Evolutionary conservation across 2,329 filamentous ascomycete genomes (phyloP).

Genomic region (Sporothrix variecibatus): DNA sequence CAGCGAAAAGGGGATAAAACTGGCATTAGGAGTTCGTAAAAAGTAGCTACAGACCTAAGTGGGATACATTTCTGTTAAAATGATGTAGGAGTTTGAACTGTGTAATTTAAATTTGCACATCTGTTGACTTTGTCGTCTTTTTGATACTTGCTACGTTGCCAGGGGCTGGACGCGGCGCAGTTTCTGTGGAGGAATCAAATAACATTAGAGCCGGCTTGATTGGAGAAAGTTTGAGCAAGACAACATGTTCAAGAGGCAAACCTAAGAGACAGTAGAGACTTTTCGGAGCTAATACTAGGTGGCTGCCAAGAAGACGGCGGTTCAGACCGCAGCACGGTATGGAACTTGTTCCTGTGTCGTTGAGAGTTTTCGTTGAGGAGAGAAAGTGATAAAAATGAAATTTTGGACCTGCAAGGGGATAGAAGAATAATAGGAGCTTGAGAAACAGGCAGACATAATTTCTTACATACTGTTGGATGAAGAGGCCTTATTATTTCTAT

Average conservation of each 20-base stretch:
- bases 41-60: no score
- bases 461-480: no score
- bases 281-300: not conserved
- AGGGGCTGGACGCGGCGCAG: not conserved
- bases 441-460: no score
- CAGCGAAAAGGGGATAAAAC: not conserved
- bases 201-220: not conserved
- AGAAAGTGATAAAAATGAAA: not conserved
- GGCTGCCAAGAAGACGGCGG: not conserved
- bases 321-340: conserved; percentile 11
- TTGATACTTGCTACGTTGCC: not conserved
- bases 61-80: no score
- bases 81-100: no score
- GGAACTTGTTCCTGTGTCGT: not conserved
- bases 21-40: not conserved
- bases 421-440: no score
- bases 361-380: not conserved
- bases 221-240: no score
- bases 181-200: not conserved
- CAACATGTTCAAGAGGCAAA: not conserved
- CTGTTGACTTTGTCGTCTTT: not conserved
- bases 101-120: not conserved
- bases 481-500: no score
- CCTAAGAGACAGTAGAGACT: not conserved
- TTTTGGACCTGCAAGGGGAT: not conserved